Conservation (phyloP, 2,329 filamentous ascomycete species). For the Alternaria novae-zelandiae region DNA sequence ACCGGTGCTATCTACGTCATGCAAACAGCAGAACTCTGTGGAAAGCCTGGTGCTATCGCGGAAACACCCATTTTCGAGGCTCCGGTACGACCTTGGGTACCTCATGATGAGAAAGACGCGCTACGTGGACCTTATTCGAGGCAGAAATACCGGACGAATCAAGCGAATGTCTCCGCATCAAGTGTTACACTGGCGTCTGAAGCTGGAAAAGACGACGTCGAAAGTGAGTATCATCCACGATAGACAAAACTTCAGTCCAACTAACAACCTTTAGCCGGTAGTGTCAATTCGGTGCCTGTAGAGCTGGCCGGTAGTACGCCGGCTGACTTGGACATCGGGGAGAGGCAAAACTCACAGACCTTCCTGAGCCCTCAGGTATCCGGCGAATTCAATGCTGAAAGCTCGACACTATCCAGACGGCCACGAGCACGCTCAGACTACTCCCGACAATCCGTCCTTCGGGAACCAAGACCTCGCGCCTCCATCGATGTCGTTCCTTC, state of each 20-base stretch:
- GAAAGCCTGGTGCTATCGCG: constrained; percentile 8
- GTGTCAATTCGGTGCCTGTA: constrained; percentile 22
- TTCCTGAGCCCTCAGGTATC: constrained; percentile 2
- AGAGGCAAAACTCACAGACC: constrained; percentile 17
- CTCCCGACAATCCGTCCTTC: background rate
- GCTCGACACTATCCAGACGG: background rate
- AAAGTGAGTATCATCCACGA: constrained; percentile 18
- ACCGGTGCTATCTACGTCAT: constrained; percentile 35
- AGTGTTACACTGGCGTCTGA: constrained; percentile 28
- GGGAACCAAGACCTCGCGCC: background rate
- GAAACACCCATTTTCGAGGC: constrained; percentile 27
- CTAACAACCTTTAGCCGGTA: constrained; percentile 18
- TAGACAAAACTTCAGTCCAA: background rate
- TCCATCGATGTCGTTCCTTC: constrained; percentile 3
- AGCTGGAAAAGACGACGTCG: constrained; percentile 10
- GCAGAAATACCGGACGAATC: constrained; percentile 26
- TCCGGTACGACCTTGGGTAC: constrained; percentile 30
- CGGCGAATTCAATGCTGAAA: background rate
- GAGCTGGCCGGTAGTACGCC: constrained; percentile 41
- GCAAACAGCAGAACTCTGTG: constrained; percentile 33
- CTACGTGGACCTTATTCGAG: constrained; percentile 33
- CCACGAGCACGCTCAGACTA: constrained; percentile 5
- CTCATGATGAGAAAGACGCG: constrained; percentile 13
- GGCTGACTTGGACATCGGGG: constrained; percentile 20
- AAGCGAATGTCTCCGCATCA: constrained; percentile 30